phyloP scores from a whole-genome alignment of 805 yeast genomes.

The Wickerhamiella australiensis region DNA sequence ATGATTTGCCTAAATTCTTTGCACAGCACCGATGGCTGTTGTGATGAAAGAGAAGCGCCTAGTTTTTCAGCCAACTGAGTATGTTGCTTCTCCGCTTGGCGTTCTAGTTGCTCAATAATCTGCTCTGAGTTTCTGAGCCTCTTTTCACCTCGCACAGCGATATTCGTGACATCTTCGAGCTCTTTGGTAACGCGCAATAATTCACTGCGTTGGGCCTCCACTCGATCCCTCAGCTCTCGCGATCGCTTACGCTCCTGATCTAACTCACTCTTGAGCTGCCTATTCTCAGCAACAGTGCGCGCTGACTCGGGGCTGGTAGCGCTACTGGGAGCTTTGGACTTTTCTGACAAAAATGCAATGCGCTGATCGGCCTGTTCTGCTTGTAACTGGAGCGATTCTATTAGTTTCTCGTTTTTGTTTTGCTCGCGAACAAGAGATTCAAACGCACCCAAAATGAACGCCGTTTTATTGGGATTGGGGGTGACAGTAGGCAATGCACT shows the following conservation, averaged over 20 bases:
- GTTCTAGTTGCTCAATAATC: slow-evolving; percentile 21
- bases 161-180: slow-evolving; percentile 29
- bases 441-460: slow-evolving; percentile 16
- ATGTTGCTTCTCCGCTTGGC: slow-evolving; percentile 15
- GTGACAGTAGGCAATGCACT: slow-evolving; percentile 15
- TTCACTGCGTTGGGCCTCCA: slow-evolving; percentile 26
- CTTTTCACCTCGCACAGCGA: slow-evolving; percentile 29
- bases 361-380: slow-evolving; percentile 17
- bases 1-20: slow-evolving; percentile 28
- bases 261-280: slow-evolving; percentile 9
- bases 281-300: slow-evolving; percentile 4
- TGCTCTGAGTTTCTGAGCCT: slow-evolving; percentile 19
- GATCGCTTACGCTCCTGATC: slow-evolving; percentile 18
- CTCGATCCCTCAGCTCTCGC: slow-evolving; percentile 23
- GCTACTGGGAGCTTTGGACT: not conserved
- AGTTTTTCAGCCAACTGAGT: slow-evolving; percentile 15
- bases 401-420: slow-evolving; percentile 11
- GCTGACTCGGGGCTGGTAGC: slow-evolving; percentile 8
- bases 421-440: slow-evolving; percentile 17
- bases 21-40: slow-evolving; percentile 23
- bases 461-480: slow-evolving; percentile 16
- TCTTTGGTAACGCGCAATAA: slow-evolving; percentile 25
- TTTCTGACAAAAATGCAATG: slow-evolving; percentile 7
- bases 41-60: slow-evolving; percentile 9
- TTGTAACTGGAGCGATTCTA: slow-evolving; percentile 18